Evolutionary conservation across 140 eudicot species (phyloP).

Genomic region (Bidens hawaiensis): DNA sequence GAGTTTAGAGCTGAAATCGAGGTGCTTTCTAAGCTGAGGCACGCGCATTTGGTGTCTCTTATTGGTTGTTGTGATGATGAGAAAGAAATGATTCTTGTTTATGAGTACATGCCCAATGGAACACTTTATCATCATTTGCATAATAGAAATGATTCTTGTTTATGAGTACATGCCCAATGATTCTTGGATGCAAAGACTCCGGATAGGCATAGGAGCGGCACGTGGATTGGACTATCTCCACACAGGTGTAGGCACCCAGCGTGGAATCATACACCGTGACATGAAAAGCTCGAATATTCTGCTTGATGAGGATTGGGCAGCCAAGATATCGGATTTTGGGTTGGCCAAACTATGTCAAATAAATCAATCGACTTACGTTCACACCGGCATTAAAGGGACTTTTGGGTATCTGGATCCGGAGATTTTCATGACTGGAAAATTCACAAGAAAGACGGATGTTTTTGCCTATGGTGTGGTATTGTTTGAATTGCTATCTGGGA

Average conservation of each 20-base stretch:
- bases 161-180: no score
- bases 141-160: neutral
- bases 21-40: constrained; percentile 20
- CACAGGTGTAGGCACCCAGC: constrained; percentile 18
- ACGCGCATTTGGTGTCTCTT: constrained; percentile 14
- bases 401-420: constrained; percentile 29
- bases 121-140: constrained; percentile 16
- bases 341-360: constrained; percentile 17
- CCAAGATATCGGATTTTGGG: constrained; percentile 31
- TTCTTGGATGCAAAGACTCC: constrained; percentile 20
- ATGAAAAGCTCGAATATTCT: constrained; percentile 23
- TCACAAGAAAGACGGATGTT: constrained; percentile 28
- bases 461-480: constrained; percentile 30
- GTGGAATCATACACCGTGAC: constrained; percentile 25
- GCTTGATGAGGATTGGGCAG: constrained; percentile 24
- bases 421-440: constrained; percentile 11
- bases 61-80: constrained; percentile 15
- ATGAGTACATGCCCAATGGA: constrained; percentile 20
- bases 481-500: constrained; percentile 28
- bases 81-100: constrained; percentile 25
- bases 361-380: constrained; percentile 13
- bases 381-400: constrained; percentile 20
- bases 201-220: constrained; percentile 19
- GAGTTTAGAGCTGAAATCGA: constrained; percentile 14
- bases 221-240: constrained; percentile 29